These are phyloP conservation scores for Grifola frondosa DNA, from an alignment of 1,284 basidiomycete species.

Conservation along the genomic window DNA sequence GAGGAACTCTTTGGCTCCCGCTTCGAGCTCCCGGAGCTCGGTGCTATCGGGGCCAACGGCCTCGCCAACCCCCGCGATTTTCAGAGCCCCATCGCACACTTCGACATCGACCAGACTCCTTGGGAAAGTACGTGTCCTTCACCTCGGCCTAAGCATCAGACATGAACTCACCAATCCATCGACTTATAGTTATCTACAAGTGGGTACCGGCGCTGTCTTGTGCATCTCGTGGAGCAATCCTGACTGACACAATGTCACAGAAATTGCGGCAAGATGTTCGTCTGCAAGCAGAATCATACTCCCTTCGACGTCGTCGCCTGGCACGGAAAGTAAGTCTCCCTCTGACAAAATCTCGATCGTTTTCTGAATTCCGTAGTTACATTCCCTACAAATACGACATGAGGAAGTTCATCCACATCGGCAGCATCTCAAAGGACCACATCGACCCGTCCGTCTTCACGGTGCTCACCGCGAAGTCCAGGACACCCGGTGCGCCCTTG, in stretches of 20 bases:
- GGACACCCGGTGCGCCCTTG: conserved; percentile 52
- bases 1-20: conserved; percentile 60
- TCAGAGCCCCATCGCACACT: conserved; percentile 56
- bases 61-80: conserved; percentile 63
- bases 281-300: conserved; percentile 58
- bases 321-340: conserved; percentile 52
- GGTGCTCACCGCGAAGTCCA: conserved; percentile 60
- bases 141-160: too few relatives aligned
- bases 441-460: conserved; percentile 63
- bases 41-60: conserved; percentile 60
- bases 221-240: too few relatives aligned
- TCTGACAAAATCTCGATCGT: neutral
- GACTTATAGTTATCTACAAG: conserved; percentile 53
- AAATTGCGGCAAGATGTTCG: conserved; percentile 55
- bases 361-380: conserved; percentile 44
- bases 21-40: conserved; percentile 62
- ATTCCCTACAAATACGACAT: conserved; percentile 70
- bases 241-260: too few relatives aligned
- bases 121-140: conserved; percentile 56
- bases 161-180: too few relatives aligned
- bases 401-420: conserved; percentile 62
- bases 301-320: conserved; percentile 74
- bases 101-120: conserved; percentile 56
- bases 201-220: conserved; percentile 39
- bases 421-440: conserved; percentile 62